Conservation (phyloP, 108 stramenopile species). For the Nitzschia sp. region DNA sequence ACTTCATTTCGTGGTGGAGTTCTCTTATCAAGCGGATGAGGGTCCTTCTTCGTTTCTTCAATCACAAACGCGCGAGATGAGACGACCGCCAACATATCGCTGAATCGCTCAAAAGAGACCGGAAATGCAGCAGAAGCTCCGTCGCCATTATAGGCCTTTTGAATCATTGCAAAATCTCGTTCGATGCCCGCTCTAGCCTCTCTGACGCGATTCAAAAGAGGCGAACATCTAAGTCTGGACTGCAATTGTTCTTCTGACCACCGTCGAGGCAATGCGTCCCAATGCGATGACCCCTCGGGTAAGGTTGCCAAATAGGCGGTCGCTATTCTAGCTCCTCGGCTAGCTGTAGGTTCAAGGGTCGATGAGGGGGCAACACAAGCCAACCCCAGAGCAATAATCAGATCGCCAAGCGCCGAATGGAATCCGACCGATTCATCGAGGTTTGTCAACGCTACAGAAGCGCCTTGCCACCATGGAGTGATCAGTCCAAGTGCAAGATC, state of each 20-base stretch:
- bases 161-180: conserved; percentile 48
- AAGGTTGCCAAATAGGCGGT: conserved; percentile 44
- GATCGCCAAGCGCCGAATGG: not conserved
- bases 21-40: too few relatives aligned
- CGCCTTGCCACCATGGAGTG: not conserved
- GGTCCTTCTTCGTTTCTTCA: conserved; percentile 19
- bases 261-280: conserved; percentile 53
- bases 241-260: conserved; percentile 47
- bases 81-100: conserved; percentile 63
- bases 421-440: not conserved
- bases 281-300: conserved; percentile 8
- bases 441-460: not conserved
- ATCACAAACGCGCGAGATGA: conserved; percentile 74
- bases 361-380: not conserved
- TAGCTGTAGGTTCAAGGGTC: not conserved
- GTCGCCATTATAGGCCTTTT: conserved; percentile 6
- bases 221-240: conserved; percentile 52
- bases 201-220: conserved; percentile 45
- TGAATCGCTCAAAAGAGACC: conserved; percentile 52
- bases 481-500: not conserved
- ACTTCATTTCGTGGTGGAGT: too few relatives aligned
- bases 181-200: conserved; percentile 32
- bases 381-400: conserved; percentile 8
- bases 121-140: conserved; percentile 44
- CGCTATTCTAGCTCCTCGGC: conserved; percentile 2